Percentiles rank a stretch among this genome's conserved stretches.
phyloP scores from a whole-genome alignment of 345 rosid species.

The Euphorbia lathyris region DNA sequence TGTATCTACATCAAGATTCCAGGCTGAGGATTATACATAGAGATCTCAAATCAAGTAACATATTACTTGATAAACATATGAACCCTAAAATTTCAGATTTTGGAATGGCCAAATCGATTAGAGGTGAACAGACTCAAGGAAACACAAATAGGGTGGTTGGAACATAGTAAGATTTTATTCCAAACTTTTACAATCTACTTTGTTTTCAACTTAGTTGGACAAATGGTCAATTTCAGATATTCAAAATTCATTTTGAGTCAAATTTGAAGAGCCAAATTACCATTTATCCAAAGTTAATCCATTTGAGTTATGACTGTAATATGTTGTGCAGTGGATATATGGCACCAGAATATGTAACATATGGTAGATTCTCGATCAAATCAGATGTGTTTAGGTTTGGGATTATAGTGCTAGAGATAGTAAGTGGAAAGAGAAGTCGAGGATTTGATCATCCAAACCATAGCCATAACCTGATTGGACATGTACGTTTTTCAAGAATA shows the following conservation, averaged over 20 bases:
- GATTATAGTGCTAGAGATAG: background rate
- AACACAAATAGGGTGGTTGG: slow-evolving; percentile 19
- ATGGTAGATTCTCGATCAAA: slow-evolving; percentile 15
- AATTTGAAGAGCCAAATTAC: too few species aligned
- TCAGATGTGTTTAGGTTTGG: slow-evolving; percentile 21
- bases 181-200: too few species aligned
- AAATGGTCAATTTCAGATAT: too few species aligned
- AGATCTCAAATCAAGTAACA: slow-evolving; percentile 24
- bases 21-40: slow-evolving; percentile 22
- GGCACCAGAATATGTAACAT: slow-evolving; percentile 14
- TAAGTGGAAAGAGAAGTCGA: slow-evolving; percentile 11
- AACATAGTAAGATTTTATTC: slow-evolving; percentile 16
- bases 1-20: slow-evolving; percentile 24
- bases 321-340: background rate
- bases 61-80: slow-evolving; percentile 20
- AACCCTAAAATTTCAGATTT: slow-evolving; percentile 27
- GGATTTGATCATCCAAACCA: slow-evolving; percentile 8
- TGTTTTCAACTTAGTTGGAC: too few species aligned
- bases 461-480: slow-evolving; percentile 3
- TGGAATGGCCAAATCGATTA: slow-evolving; percentile 22
- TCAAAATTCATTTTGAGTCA: too few species aligned
- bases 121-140: slow-evolving; percentile 19
- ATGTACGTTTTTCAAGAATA: background rate
- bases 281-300: background rate
- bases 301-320: background rate